phyloP scores from a whole-genome alignment of 495 filamentous ascomycete species.

The Melanomma pulvis-pyrius region DNA sequence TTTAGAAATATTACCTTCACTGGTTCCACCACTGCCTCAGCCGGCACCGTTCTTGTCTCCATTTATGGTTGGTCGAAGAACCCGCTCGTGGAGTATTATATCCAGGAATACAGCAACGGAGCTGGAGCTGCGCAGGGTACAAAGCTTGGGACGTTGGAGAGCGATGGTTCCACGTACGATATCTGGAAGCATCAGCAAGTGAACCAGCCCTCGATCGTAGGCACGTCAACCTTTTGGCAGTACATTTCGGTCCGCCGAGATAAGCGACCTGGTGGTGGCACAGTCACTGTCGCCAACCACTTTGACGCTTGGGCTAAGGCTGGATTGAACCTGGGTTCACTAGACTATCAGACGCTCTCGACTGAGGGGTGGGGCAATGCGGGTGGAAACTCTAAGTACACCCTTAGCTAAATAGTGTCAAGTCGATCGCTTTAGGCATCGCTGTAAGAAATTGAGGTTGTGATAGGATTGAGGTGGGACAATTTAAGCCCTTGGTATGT shows the following conservation, averaged over 20 bases:
- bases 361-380: slow-evolving; percentile 35
- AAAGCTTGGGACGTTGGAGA: slow-evolving; percentile 56
- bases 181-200: slow-evolving; percentile 61
- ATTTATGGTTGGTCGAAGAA: slow-evolving; percentile 21
- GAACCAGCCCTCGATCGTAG: slow-evolving; percentile 62
- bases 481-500: too few relatives aligned
- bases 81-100: slow-evolving; percentile 60
- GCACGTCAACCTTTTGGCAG: slow-evolving; percentile 59
- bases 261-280: slow-evolving; percentile 11
- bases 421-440: too few relatives aligned
- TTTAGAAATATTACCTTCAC: slow-evolving; percentile 26
- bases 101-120: slow-evolving; percentile 58
- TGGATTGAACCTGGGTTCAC: slow-evolving; percentile 51
- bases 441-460: too few relatives aligned
- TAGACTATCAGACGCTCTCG: slow-evolving; percentile 40
- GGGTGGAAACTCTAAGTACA: slow-evolving; percentile 19
- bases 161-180: slow-evolving; percentile 65
- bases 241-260: slow-evolving; percentile 57
- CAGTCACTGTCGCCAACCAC: slow-evolving; percentile 50
- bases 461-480: too few relatives aligned
- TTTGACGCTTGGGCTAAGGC: slow-evolving; percentile 61
- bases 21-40: slow-evolving; percentile 19
- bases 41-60: slow-evolving; percentile 30
- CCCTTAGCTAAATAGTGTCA: slow-evolving; percentile 9
- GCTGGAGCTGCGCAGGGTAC: slow-evolving; percentile 54